Conservation (phyloP, 306 rosid species). For the Dalbergia cultrata region DNA sequence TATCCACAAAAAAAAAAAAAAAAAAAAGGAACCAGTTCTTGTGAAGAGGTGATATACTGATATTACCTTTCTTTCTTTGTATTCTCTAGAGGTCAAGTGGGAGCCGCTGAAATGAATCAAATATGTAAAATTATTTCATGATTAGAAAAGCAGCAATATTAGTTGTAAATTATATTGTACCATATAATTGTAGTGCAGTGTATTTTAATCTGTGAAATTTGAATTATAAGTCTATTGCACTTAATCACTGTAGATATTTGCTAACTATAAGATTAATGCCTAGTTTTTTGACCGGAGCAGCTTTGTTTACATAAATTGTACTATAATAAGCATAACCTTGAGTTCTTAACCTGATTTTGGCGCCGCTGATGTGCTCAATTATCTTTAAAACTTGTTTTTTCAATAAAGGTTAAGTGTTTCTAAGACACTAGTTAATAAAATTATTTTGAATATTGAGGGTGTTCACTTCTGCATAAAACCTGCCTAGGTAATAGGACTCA, state of each 20-base stretch:
- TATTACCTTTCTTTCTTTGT: no score
- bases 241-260: background rate
- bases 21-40: background rate
- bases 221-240: conserved; percentile 7
- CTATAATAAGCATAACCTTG: background rate
- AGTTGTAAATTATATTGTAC: conserved; percentile 21
- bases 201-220: conserved; percentile 4
- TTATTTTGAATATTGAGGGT: background rate
- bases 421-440: no score
- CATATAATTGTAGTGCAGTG: background rate
- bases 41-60: background rate
- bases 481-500: background rate
- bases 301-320: background rate
- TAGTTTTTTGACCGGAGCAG: conserved; percentile 8
- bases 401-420: no score
- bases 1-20: no score
- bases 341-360: conserved; percentile 6
- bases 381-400: background rate
- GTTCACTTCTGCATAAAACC: background rate
- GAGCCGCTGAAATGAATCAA: no score
- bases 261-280: conserved; percentile 4
- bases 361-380: conserved; percentile 17
- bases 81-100: background rate
- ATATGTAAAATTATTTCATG: no score
- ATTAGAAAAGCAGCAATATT: background rate